These are phyloP conservation scores for Endocalyx cinctus DNA, from an alignment of 2,329 filamentous ascomycete genomes.

Conservation along the genomic window DNA sequence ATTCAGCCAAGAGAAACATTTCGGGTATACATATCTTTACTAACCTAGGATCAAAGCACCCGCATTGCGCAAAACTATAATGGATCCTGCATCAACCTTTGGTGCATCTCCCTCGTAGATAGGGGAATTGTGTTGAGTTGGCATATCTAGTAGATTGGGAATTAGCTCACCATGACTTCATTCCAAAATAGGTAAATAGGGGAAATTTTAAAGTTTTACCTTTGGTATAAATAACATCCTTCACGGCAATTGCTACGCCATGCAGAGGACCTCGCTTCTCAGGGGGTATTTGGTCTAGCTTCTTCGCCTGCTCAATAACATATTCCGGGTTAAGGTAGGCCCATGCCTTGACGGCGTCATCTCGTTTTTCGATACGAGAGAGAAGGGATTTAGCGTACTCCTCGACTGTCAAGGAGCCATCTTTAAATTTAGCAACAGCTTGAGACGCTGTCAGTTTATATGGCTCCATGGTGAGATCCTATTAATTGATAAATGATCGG, in stretches of 20 bases:
- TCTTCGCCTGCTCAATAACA: constrained; percentile 42
- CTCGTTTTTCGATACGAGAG: constrained; percentile 34
- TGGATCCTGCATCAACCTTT: constrained; percentile 46
- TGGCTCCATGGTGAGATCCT: constrained; percentile 24
- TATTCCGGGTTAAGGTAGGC: constrained; percentile 37
- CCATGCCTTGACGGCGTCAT: constrained; percentile 42
- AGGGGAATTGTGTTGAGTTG: constrained; percentile 47
- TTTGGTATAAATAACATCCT: constrained; percentile 51
- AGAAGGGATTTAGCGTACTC: constrained; percentile 42
- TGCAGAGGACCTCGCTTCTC: constrained; percentile 46
- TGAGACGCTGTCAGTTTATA: constrained; percentile 39
- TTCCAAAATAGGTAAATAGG: too few species aligned
- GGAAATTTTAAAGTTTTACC: too few species aligned
- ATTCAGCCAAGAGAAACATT: constrained; percentile 1
- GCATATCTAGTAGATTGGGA: too few species aligned
- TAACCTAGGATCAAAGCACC: constrained; percentile 52
- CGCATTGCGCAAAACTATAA: constrained; percentile 47
- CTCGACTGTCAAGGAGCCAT: constrained; percentile 41
- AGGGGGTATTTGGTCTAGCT: constrained; percentile 40
- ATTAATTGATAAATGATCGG: too few species aligned
- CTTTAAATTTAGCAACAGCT: constrained; percentile 31
- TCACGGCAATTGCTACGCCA: constrained; percentile 48
- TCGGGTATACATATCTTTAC: too few species aligned
- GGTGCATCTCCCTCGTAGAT: constrained; percentile 45
- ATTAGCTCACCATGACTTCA: too few species aligned